Evolutionary conservation across 2,329 filamentous ascomycete species (phyloP), one percentile per base, ranked within the genome.

Genomic region (Cladosporium sp.): DNA sequence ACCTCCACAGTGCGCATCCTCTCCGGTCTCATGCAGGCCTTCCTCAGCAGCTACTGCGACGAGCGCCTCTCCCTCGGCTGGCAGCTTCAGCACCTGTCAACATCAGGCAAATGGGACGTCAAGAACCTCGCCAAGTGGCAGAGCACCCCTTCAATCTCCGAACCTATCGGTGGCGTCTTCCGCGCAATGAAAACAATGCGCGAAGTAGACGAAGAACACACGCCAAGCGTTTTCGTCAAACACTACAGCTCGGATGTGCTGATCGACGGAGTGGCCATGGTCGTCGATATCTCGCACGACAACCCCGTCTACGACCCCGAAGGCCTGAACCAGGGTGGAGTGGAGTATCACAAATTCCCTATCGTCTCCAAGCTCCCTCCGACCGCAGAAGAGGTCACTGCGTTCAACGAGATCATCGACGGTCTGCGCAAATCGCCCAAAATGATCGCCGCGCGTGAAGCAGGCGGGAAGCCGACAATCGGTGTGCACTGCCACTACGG

Each of bases 401-500:
- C 75, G 5, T 86, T 86, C 61, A 78, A 83, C 50, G 70, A 72
- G 1, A 64, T 85, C 2, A 75, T 86, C 17, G 80, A 85, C 57
- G 55, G 61, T 4, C 59, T 76, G 2, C 60, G 68, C 1, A 53
- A 50, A 39, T 60, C 51, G 13, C 50, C 51, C 53, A 73, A 72
- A 43, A 61, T 67, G 22, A 66, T 73, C 3, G 32, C 30, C 3
- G 34, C 43, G 17, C 56, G 69, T 68, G 36, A 71, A 67, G 51
- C n/a, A 11, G 27, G 15, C 11, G 15, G 29, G 12, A 68, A 66
- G 50, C 65, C 70, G 5, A 61, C 72, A 1, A 80, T 96, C 45
- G 91, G 86, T 2, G 89, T 96, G 0, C 92, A 97, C 66, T 97
- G 92, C 62, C 92, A 97, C 64, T 96, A 96, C 61, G 92, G 92